Evolutionary conservation across 352 stramenopile species (phyloP).

Genomic region (Phytophthora sp.): DNA sequence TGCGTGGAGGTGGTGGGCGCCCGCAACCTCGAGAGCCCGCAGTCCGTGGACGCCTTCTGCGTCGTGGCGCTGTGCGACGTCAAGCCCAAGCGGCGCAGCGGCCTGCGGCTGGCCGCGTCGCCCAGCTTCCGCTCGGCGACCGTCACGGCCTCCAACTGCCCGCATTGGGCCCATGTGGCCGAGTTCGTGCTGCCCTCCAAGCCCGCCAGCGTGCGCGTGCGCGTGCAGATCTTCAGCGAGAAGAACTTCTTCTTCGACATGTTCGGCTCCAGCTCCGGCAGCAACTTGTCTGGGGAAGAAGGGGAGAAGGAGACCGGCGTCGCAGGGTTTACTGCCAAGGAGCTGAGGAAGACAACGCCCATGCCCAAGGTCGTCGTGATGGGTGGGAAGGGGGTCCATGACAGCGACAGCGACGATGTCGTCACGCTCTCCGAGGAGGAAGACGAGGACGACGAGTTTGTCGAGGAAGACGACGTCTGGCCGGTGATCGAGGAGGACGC

Average conservation of each 20-base stretch:
- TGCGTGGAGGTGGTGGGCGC: slow-evolving; percentile 75
- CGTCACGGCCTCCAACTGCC: slow-evolving; percentile 37
- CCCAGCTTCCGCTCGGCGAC: slow-evolving; percentile 38
- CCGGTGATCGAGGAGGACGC: slow-evolving; percentile 15
- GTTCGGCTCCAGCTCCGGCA: slow-evolving; percentile 52
- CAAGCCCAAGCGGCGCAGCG: slow-evolving; percentile 15
- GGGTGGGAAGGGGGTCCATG: slow-evolving; percentile 25
- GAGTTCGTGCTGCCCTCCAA: slow-evolving; percentile 39
- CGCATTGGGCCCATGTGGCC: slow-evolving; percentile 51
- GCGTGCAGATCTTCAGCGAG: slow-evolving; percentile 68
- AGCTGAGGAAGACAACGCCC: slow-evolving; percentile 2
- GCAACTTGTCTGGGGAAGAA: slow-evolving; percentile 17
- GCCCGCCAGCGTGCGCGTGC: slow-evolving; percentile 28
- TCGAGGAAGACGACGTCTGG: slow-evolving; percentile 25
- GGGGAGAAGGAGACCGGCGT: neutral
- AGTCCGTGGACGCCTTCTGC: slow-evolving; percentile 75
- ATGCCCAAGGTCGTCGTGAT: slow-evolving; percentile 25
- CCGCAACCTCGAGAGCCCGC: slow-evolving; percentile 66
- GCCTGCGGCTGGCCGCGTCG: slow-evolving; percentile 7
- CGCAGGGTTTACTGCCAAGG: neutral
- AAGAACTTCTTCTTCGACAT: slow-evolving; percentile 90
- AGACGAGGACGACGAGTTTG: slow-evolving; percentile 36
- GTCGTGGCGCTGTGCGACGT: slow-evolving; percentile 49
- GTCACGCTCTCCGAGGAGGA: slow-evolving; percentile 56
- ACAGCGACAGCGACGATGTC: slow-evolving; percentile 59